These are phyloP conservation scores for Populus hybrid DNA, from an alignment of 441 rosid species.

Conservation along the genomic window DNA sequence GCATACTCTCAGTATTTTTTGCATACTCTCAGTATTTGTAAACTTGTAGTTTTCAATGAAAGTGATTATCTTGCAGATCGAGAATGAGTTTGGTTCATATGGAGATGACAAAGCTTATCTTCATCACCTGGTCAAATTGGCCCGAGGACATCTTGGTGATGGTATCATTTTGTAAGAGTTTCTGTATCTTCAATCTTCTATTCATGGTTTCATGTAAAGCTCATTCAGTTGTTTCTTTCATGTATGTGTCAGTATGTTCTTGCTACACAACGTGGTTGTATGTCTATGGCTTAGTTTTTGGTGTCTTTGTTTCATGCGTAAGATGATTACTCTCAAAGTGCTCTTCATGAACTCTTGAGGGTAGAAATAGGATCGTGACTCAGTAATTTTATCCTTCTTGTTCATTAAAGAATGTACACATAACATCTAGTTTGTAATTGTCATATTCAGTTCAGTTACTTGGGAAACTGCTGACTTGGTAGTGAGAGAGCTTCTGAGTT, in stretches of 20 bases:
- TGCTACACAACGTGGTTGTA: neutral
- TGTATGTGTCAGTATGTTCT: neutral
- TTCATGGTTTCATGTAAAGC: constrained; percentile 1
- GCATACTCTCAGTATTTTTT: neutral
- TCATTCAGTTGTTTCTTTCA: neutral
- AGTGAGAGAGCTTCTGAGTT: neutral
- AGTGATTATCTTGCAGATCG: constrained; percentile 54
- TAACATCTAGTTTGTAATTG: neutral
- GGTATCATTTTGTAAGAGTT: constrained; percentile 66
- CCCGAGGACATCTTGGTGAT: constrained; percentile 62
- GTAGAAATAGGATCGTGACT: neutral
- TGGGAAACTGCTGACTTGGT: neutral
- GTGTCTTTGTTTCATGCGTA: neutral
- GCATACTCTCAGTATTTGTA: constrained; percentile 7
- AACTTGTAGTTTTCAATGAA: constrained; percentile 9
- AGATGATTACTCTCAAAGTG: neutral
- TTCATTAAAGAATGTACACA: neutral
- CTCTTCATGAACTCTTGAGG: constrained; percentile 2
- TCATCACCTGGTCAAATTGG: constrained; percentile 56
- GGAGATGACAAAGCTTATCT: constrained; percentile 90
- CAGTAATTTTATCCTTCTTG: neutral
- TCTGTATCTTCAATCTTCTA: constrained; percentile 13
- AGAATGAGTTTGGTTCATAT: constrained; percentile 96
- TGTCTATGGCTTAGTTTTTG: neutral
- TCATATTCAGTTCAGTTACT: neutral